phyloP scores from a whole-genome alignment of 2,329 filamentous ascomycete species.

The Fusarium continuum region DNA sequence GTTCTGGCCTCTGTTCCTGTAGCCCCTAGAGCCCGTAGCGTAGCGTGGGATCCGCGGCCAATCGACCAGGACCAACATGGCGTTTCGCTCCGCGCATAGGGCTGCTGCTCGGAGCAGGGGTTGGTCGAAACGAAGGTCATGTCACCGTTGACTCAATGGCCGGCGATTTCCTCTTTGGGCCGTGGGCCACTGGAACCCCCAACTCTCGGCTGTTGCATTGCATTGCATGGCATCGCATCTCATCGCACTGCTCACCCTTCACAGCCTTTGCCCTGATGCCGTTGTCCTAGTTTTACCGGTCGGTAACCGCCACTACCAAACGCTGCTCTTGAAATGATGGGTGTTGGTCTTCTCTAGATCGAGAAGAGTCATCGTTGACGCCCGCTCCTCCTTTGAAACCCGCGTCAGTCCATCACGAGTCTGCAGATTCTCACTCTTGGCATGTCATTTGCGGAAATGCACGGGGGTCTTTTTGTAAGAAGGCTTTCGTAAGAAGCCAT shows the following conservation, averaged over 20 bases:
- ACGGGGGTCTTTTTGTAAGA: background rate
- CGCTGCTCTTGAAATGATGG: background rate
- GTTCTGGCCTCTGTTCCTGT: slow-evolving; percentile 14
- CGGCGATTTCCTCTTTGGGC: slow-evolving; percentile 39
- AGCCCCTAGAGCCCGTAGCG: too few species aligned
- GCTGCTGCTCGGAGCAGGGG: slow-evolving; percentile 38
- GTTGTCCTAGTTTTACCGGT: slow-evolving; percentile 26
- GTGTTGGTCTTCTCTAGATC: background rate
- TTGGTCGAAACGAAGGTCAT: slow-evolving; percentile 24
- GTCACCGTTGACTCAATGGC: slow-evolving; percentile 41
- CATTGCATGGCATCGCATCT: slow-evolving; percentile 19
- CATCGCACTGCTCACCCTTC: slow-evolving; percentile 28
- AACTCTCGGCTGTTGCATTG: slow-evolving; percentile 12
- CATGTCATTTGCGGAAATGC: slow-evolving; percentile 11
- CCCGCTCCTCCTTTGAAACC: slow-evolving; percentile 26
- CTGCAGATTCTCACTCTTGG: slow-evolving; percentile 9
- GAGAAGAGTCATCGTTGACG: slow-evolving; percentile 24
- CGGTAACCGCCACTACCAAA: slow-evolving; percentile 10
- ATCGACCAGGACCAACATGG: slow-evolving; percentile 24
- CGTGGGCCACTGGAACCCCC: slow-evolving; percentile 17
- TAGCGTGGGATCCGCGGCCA: slow-evolving; percentile 28
- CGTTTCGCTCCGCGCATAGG: slow-evolving; percentile 43
- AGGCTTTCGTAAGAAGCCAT: slow-evolving; percentile 20
- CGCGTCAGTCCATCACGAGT: slow-evolving; percentile 13
- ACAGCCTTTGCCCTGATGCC: slow-evolving; percentile 20